phyloP scores from a whole-genome alignment of 805 yeast species.

The Sugiyamaella americana region DNA sequence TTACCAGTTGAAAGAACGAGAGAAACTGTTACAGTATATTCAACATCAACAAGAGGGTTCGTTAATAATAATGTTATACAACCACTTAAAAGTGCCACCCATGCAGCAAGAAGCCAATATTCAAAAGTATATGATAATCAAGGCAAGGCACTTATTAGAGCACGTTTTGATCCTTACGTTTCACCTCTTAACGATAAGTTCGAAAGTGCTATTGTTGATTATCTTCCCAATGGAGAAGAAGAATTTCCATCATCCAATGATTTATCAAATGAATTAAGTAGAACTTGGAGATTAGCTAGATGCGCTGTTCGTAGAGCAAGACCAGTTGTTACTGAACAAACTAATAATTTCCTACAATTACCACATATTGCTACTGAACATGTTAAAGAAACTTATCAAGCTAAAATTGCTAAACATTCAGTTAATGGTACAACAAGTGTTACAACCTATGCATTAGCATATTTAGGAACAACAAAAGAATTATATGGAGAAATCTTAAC shows the following conservation, averaged over 20 bases:
- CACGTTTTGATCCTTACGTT: slow-evolving; percentile 57
- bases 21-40: slow-evolving; percentile 31
- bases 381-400: slow-evolving; percentile 16
- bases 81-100: slow-evolving; percentile 36
- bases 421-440: not conserved
- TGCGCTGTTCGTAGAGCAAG: slow-evolving; percentile 24
- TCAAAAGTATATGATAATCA: slow-evolving; percentile 48
- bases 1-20: slow-evolving; percentile 35
- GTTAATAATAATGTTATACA: slow-evolving; percentile 45
- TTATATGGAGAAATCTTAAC: not conserved
- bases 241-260: slow-evolving; percentile 38
- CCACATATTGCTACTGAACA: slow-evolving; percentile 19
- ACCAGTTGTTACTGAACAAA: slow-evolving; percentile 21
- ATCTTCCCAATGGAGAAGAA: slow-evolving; percentile 39
- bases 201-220: slow-evolving; percentile 39
- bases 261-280: slow-evolving; percentile 51
- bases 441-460: not conserved
- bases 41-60: slow-evolving; percentile 26
- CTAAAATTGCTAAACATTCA: slow-evolving; percentile 9
- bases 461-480: not conserved
- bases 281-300: slow-evolving; percentile 44
- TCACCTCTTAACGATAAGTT: slow-evolving; percentile 55
- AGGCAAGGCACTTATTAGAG: slow-evolving; percentile 57
- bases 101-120: slow-evolving; percentile 46
- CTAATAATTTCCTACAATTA: slow-evolving; percentile 12